phyloP scores from a whole-genome alignment of 257 asterid species.

The Thymus mandschuricus region DNA sequence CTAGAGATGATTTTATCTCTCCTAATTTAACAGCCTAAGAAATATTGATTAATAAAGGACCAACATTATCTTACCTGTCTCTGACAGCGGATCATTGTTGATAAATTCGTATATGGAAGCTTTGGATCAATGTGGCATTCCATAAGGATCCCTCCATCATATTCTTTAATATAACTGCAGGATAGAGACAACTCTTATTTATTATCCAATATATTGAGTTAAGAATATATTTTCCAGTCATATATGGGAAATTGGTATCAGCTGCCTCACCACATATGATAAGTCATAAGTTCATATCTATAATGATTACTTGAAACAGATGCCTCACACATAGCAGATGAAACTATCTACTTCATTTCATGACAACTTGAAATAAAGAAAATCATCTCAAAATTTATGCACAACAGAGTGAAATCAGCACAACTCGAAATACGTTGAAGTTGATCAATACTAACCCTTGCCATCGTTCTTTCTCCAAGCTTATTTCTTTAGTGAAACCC shows the following conservation, averaged over 20 bases:
- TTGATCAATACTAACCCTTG: slow-evolving; percentile 70
- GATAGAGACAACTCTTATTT: slow-evolving; percentile 23
- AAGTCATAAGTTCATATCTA: background rate
- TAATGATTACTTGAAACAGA: slow-evolving; percentile 11
- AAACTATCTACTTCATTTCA: slow-evolving; percentile 14
- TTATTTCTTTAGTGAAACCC: slow-evolving; percentile 98
- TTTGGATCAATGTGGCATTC: slow-evolving; percentile 93
- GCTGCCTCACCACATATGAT: slow-evolving; percentile 10
- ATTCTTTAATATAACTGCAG: slow-evolving; percentile 86
- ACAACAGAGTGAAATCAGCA: slow-evolving; percentile 20
- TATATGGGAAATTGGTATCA: background rate
- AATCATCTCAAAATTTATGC: slow-evolving; percentile 2
- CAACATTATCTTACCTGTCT: slow-evolving; percentile 62
- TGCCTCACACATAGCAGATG: background rate
- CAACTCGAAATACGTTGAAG: slow-evolving; percentile 15
- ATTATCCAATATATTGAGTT: slow-evolving; percentile 12
- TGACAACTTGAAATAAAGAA: slow-evolving; percentile 4
- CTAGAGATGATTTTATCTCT: slow-evolving; percentile 15
- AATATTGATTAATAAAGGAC: slow-evolving; percentile 14
- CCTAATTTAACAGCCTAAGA: slow-evolving; percentile 14
- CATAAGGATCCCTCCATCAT: slow-evolving; percentile 98
- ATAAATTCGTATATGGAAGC: slow-evolving; percentile 95
- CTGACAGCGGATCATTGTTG: slow-evolving; percentile 97
- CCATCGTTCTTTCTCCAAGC: slow-evolving; percentile 95
- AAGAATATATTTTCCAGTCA: background rate